Percentiles rank a stretch among this genome's conserved stretches.
Evolutionary conservation across 331 rosid species (phyloP).

Genomic region (Phaseolus coccineus): DNA sequence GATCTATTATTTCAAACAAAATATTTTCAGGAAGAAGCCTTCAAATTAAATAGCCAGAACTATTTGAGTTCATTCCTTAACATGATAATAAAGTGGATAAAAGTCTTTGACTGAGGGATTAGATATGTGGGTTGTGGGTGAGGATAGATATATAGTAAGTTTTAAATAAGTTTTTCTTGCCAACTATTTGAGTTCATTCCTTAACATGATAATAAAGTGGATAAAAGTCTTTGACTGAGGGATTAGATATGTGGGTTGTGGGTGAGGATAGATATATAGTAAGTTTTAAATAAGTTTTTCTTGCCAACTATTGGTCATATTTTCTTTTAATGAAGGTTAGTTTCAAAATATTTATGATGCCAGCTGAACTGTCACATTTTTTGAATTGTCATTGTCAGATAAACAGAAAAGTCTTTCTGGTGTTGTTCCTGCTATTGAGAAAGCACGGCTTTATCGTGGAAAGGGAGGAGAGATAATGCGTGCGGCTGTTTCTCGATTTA

Average conservation of each 20-base stretch:
- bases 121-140: conserved; percentile 15
- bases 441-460: conserved; percentile 94
- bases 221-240: conserved; percentile 36
- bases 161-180: conserved; percentile 30
- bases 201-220: conserved; percentile 27
- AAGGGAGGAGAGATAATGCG: conserved; percentile 99
- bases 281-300: conserved; percentile 20
- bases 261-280: conserved; percentile 11
- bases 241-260: conserved; percentile 14
- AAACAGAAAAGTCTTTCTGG: conserved; percentile 77
- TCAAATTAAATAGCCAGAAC: conserved; percentile 9
- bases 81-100: conserved; percentile 26
- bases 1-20: conserved; percentile 31
- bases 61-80: conserved; percentile 35
- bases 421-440: conserved; percentile 85
- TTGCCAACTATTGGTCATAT: conserved; percentile 32
- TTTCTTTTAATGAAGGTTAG: conserved; percentile 11
- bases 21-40: conserved; percentile 21
- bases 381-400: conserved; percentile 60
- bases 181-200: conserved; percentile 30
- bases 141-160: conserved; percentile 2
- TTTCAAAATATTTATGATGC: conserved; percentile 33
- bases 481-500: conserved; percentile 88
- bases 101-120: conserved; percentile 38
- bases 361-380: conserved; percentile 32